These are phyloP conservation scores for Fragilariopsis cylindrus DNA, from an alignment of 108 stramenopile species.

Conservation along the genomic window DNA sequence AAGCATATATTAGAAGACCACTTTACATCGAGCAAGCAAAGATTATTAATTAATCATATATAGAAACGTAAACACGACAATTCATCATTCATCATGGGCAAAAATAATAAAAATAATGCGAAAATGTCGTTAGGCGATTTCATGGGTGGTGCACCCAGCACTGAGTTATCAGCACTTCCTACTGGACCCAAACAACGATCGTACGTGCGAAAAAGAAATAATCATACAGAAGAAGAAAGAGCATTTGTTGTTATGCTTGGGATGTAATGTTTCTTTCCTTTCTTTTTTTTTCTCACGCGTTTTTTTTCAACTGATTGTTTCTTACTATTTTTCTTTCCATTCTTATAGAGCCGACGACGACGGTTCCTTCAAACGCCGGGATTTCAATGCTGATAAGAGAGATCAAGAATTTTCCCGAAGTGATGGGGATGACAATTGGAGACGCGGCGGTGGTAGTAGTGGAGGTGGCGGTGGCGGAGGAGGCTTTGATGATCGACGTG, in stretches of 20 bases:
- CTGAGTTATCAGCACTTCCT: conserved; percentile 32
- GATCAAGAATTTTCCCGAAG: conserved; percentile 36
- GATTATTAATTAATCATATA: neutral
- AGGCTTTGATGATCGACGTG: conserved; percentile 32
- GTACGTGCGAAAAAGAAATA: conserved; percentile 24
- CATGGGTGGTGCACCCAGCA: conserved; percentile 42
- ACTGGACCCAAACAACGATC: conserved; percentile 52
- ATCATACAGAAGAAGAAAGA: neutral
- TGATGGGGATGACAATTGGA: conserved; percentile 54
- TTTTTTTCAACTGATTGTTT: neutral
- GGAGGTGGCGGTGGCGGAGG: conserved; percentile 38
- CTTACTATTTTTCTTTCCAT: conserved; percentile 3
- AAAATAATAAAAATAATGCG: conserved; percentile 41
- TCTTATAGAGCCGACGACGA: conserved; percentile 60
- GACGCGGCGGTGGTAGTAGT: conserved; percentile 45
- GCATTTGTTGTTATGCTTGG: neutral
- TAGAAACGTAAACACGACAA: neutral
- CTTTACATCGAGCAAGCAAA: no score
- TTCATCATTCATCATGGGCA: conserved; percentile 20
- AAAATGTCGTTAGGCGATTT: conserved; percentile 72
- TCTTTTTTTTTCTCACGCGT: conserved; percentile 1
- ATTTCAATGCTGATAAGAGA: conserved; percentile 28
- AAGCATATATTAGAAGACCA: no score
- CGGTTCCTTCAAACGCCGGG: conserved; percentile 58
- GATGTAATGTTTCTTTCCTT: neutral